Evolutionary conservation across 805 yeast genomes (phyloP).

Genomic region (Ogataea minuta): DNA sequence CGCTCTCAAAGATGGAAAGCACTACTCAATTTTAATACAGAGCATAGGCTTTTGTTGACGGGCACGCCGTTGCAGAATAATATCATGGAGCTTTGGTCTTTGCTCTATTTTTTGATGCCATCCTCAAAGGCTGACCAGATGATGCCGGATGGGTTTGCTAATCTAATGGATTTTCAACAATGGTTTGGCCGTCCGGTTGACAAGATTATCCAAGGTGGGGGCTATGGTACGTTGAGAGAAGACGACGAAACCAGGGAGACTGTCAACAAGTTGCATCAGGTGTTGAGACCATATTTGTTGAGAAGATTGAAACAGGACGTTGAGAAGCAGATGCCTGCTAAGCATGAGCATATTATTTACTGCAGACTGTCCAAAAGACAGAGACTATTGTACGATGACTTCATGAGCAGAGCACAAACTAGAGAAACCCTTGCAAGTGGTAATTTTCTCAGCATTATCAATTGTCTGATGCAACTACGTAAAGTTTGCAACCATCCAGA

Average conservation of each 20-base stretch:
- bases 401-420: slow-evolving; percentile 95
- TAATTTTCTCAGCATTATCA: slow-evolving; percentile 89
- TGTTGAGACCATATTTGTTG: slow-evolving; percentile 84
- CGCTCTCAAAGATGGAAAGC: slow-evolving; percentile 98
- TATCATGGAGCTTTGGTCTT: slow-evolving; percentile 93
- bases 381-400: slow-evolving; percentile 88
- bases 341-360: slow-evolving; percentile 90
- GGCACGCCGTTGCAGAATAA: slow-evolving; percentile 98
- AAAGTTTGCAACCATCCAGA: slow-evolving; percentile 97
- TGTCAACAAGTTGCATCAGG: slow-evolving; percentile 86
- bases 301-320: slow-evolving; percentile 95
- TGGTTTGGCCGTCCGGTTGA: slow-evolving; percentile 99
- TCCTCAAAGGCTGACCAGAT: slow-evolving; percentile 61
- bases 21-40: slow-evolving; percentile 86
- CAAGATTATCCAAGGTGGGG: slow-evolving; percentile 77
- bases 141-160: slow-evolving; percentile 96
- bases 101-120: slow-evolving; percentile 94
- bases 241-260: slow-evolving; percentile 83
- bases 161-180: slow-evolving; percentile 90
- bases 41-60: slow-evolving; percentile 79
- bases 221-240: slow-evolving; percentile 34
- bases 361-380: slow-evolving; percentile 93
- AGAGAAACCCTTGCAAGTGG: slow-evolving; percentile 92
- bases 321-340: slow-evolving; percentile 98
- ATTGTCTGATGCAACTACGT: slow-evolving; percentile 95